These are phyloP conservation scores for Coemansia umbellata DNA, from an alignment of 192 early-diverging fungal genomes.

Conservation along the genomic window DNA sequence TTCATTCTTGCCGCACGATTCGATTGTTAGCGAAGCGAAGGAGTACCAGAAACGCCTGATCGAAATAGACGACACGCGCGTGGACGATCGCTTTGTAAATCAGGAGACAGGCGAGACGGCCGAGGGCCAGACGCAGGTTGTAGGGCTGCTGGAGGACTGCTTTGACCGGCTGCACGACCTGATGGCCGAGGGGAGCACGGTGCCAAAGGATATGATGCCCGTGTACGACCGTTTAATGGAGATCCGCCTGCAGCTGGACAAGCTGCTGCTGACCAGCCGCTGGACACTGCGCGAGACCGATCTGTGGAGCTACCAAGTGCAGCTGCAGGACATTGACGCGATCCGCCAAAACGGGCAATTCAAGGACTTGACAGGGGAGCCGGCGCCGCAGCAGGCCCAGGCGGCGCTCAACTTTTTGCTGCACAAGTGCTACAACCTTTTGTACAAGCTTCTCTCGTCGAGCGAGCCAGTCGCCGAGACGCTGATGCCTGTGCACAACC, in stretches of 20 bases:
- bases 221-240: constrained; percentile 61
- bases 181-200: constrained; percentile 62
- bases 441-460: constrained; percentile 75
- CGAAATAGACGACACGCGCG: constrained; percentile 71
- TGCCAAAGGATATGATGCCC: constrained; percentile 58
- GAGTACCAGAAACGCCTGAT: constrained; percentile 69
- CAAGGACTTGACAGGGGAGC: constrained; percentile 60
- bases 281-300: constrained; percentile 81
- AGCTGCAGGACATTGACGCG: constrained; percentile 79
- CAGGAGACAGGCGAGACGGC: constrained; percentile 60
- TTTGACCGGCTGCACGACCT: constrained; percentile 81
- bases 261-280: constrained; percentile 66
- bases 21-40: constrained; percentile 25
- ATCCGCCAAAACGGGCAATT: constrained; percentile 83
- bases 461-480: constrained; percentile 79
- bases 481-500: constrained; percentile 81
- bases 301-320: constrained; percentile 70
- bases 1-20: constrained; percentile 31
- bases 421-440: constrained; percentile 79
- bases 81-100: constrained; percentile 77
- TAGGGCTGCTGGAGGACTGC: constrained; percentile 73
- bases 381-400: constrained; percentile 64
- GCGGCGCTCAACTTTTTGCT: constrained; percentile 71
- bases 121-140: constrained; percentile 81
- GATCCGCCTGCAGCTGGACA: constrained; percentile 73